Percentiles rank a stretch among this genome's conserved stretches.
Evolutionary conservation across 768 basidiomycete species (phyloP).

Genomic region (Lentinula edodes): DNA sequence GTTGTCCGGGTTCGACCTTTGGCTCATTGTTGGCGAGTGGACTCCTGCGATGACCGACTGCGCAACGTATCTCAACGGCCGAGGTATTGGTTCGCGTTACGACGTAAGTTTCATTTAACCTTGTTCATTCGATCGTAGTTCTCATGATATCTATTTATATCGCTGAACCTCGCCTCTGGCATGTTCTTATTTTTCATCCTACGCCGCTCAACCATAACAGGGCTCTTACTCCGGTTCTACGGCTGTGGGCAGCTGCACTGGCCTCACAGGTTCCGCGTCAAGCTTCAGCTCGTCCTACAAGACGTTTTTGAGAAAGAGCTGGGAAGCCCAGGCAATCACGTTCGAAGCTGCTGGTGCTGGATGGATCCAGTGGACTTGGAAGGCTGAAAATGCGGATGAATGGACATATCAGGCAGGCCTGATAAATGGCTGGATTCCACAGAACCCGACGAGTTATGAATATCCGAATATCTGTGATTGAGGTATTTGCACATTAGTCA

Average conservation of each 20-base stretch:
- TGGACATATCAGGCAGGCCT: slow-evolving; percentile 89
- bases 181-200: no score
- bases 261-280: slow-evolving; percentile 65
- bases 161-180: no score
- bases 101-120: slow-evolving; percentile 22
- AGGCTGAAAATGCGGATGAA: slow-evolving; percentile 77
- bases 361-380: slow-evolving; percentile 86
- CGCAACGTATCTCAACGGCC: slow-evolving; percentile 79
- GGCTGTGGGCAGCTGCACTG: slow-evolving; percentile 68
- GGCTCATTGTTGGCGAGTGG: slow-evolving; percentile 90
- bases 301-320: slow-evolving; percentile 73
- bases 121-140: background rate
- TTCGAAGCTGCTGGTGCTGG: slow-evolving; percentile 60
- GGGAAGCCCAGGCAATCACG: slow-evolving; percentile 78
- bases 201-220: background rate
- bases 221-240: slow-evolving; percentile 62
- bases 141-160: background rate
- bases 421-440: slow-evolving; percentile 72
- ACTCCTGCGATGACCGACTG: slow-evolving; percentile 75
- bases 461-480: slow-evolving; percentile 59
- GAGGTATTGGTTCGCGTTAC: slow-evolving; percentile 62
- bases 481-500: background rate
- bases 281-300: slow-evolving; percentile 76
- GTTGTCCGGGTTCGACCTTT: slow-evolving; percentile 55
- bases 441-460: slow-evolving; percentile 36